phyloP scores from a whole-genome alignment of 164 flowering plant genomes.

The Stephania yunnanensis region DNA sequence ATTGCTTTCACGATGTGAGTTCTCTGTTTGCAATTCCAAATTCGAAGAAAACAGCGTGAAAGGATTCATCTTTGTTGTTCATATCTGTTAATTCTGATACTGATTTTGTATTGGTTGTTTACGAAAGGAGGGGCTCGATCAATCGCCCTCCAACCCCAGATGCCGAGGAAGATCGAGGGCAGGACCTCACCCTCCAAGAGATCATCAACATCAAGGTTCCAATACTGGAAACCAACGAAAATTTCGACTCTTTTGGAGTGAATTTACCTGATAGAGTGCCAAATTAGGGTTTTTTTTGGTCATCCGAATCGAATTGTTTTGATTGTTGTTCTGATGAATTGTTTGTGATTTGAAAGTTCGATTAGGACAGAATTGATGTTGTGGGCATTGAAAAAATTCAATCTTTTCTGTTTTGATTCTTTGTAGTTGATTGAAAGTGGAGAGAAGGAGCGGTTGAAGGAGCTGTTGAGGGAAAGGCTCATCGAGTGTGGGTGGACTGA shows the following conservation, averaged over 20 bases:
- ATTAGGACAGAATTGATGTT: not conserved
- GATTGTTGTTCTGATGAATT: not conserved
- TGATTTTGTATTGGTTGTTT: not conserved
- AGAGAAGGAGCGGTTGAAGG: conserved; percentile 81
- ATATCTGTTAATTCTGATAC: not conserved
- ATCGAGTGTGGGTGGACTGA: conserved; percentile 94
- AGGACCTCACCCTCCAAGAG: conserved; percentile 64
- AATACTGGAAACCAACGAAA: not conserved
- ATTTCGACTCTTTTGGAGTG: not conserved
- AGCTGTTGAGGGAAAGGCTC: conserved; percentile 89
- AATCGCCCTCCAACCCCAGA: conserved; percentile 91
- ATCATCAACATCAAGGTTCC: conserved; percentile 68
- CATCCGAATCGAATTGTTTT: not conserved
- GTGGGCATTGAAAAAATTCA: too few species aligned
- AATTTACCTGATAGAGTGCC: not conserved
- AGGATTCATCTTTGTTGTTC: not conserved
- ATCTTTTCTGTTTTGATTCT: not conserved
- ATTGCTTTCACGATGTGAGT: not conserved
- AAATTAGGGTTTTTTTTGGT: not conserved
- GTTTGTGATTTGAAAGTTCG: not conserved
- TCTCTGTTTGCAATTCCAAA: not conserved
- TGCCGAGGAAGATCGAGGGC: conserved; percentile 43
- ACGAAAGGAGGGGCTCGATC: conserved; percentile 56
- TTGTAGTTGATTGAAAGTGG: conserved; percentile 80
- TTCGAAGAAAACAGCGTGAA: not conserved